Conservation (phyloP, 2,329 filamentous ascomycete species). For the Ramichloridium luteum region DNA sequence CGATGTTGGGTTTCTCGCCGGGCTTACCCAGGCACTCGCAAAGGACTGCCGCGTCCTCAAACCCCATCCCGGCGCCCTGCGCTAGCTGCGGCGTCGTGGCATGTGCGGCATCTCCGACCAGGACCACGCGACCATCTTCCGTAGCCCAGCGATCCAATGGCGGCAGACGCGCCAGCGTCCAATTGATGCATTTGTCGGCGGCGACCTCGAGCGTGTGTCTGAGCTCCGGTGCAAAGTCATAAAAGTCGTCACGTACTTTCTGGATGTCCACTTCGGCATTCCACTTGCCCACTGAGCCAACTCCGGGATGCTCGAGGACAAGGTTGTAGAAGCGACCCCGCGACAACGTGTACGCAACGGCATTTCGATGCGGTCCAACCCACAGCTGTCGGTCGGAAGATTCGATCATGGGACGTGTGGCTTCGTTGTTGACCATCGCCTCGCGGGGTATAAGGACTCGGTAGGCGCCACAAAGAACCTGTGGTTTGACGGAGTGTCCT, state of each 20-base stretch:
- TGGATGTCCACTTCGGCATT: not conserved
- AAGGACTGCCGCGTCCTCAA: constrained; percentile 3
- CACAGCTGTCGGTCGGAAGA: not conserved
- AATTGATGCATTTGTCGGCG: constrained; percentile 4
- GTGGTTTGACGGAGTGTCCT: not conserved
- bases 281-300: not conserved
- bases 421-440: not conserved
- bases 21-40: constrained; percentile 1
- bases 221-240: constrained; percentile 1
- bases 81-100: constrained; percentile 4
- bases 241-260: not conserved
- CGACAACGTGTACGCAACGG: not conserved
- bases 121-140: not conserved
- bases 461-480: not conserved
- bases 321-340: constrained; percentile 1
- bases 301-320: not conserved
- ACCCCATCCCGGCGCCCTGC: constrained; percentile 2
- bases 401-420: not conserved
- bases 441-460: constrained; percentile 2
- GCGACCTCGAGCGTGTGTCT: not conserved
- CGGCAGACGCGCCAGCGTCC: constrained; percentile 4
- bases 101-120: constrained; percentile 4
- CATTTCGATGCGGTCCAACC: not conserved
- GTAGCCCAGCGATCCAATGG: constrained; percentile 2
- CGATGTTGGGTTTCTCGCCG: not conserved